A percentile compares a stretch with the other conserved stretches of the same genome.
Conservation (phyloP, 805 yeast species). For the Kodamaea hsintzibuensis region DNA sequence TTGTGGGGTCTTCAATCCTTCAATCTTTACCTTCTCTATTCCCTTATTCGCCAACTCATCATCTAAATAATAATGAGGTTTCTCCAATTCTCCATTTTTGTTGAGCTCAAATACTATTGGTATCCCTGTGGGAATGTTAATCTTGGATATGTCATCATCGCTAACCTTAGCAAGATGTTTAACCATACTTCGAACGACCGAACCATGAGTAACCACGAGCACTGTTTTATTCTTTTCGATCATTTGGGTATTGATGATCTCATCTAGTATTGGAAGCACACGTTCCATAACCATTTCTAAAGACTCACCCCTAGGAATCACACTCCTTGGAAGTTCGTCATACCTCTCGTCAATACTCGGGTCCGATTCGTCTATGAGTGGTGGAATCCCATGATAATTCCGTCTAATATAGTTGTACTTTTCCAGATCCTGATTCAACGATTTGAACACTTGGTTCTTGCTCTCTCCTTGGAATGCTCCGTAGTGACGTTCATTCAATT, state of each 20-base stretch:
- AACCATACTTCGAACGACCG: slow-evolving; percentile 42
- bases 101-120: slow-evolving; percentile 44
- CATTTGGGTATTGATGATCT: slow-evolving; percentile 27
- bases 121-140: slow-evolving; percentile 46
- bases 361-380: slow-evolving; percentile 27
- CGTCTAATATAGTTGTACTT: slow-evolving; percentile 40
- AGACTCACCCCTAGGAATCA: slow-evolving; percentile 42
- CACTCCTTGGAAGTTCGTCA: slow-evolving; percentile 19
- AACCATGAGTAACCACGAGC: slow-evolving; percentile 44
- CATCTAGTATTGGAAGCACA: slow-evolving; percentile 37
- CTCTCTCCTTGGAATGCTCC: slow-evolving; percentile 44
- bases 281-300: slow-evolving; percentile 40
- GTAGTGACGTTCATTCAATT: slow-evolving; percentile 46
- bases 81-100: slow-evolving; percentile 27
- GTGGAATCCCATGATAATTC: slow-evolving; percentile 40
- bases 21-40: slow-evolving; percentile 35
- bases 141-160: slow-evolving; percentile 38
- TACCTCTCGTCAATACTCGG: slow-evolving; percentile 39
- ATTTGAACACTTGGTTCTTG: slow-evolving; percentile 35
- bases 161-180: slow-evolving; percentile 37
- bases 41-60: slow-evolving; percentile 40
- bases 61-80: slow-evolving; percentile 40
- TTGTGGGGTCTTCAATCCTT: slow-evolving; percentile 17
- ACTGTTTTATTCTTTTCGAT: slow-evolving; percentile 29
- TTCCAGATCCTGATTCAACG: slow-evolving; percentile 32